These are phyloP conservation scores for Sordariomycetes sp. DNA, from an alignment of 2,329 filamentous ascomycete species.

Conservation along the genomic window DNA sequence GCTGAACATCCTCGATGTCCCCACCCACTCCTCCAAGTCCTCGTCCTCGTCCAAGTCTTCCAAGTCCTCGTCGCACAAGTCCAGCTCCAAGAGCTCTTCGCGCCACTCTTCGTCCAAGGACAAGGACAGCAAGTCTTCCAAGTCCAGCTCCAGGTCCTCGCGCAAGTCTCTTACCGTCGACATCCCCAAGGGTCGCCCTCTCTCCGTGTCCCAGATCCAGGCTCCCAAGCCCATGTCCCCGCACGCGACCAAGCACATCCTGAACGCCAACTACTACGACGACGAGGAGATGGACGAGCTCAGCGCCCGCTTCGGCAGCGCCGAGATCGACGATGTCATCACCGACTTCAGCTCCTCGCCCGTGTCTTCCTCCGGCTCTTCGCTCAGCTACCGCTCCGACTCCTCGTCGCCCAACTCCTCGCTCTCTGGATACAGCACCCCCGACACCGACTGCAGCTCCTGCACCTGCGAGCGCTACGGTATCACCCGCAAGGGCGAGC, in stretches of 20 bases:
- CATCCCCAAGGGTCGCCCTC: slow-evolving; percentile 78
- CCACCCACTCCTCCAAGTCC: slow-evolving; percentile 37
- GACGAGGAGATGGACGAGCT: slow-evolving; percentile 71
- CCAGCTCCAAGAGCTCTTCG: slow-evolving; percentile 23
- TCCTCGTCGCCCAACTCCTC: slow-evolving; percentile 66
- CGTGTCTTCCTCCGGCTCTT: slow-evolving; percentile 61
- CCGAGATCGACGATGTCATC: slow-evolving; percentile 49
- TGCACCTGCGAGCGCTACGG: slow-evolving; percentile 96
- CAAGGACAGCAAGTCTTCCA: slow-evolving; percentile 27
- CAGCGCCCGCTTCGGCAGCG: slow-evolving; percentile 60
- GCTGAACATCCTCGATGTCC: slow-evolving; percentile 94
- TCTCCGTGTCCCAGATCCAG: slow-evolving; percentile 83
- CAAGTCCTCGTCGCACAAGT: slow-evolving; percentile 26
- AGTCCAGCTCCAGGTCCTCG: slow-evolving; percentile 36
- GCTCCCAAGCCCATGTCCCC: slow-evolving; percentile 85
- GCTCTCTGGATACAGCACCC: slow-evolving; percentile 70
- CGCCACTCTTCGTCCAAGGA: slow-evolving; percentile 5
- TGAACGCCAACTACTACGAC: slow-evolving; percentile 69
- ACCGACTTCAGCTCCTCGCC: slow-evolving; percentile 47
- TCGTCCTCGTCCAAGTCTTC: slow-evolving; percentile 33
- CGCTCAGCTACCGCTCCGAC: slow-evolving; percentile 63
- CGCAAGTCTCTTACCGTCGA: slow-evolving; percentile 47
- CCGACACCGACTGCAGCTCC: slow-evolving; percentile 63
- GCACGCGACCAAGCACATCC: slow-evolving; percentile 78
- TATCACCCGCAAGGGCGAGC: slow-evolving; percentile 85